A percentile compares a stretch with the other conserved stretches of the same genome.
These are phyloP conservation scores for Hordeum vulgare DNA, from an alignment of 176 grass and related monocot species.

Conservation along the genomic window DNA sequence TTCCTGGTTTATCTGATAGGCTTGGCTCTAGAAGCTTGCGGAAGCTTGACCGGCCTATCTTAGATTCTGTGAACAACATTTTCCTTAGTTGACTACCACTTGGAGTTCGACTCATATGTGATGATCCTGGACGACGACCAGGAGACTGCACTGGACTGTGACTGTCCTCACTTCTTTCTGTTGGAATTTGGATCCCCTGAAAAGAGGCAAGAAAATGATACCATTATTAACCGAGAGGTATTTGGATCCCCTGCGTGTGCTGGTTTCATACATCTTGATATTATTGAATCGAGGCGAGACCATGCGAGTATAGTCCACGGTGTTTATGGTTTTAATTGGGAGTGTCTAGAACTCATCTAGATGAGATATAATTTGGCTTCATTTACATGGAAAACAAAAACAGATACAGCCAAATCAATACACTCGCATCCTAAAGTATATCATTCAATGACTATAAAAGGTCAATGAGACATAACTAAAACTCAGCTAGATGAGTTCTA, in stretches of 20 bases:
- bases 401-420: too few relatives aligned
- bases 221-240: too few relatives aligned
- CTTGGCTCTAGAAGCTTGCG: constrained; percentile 87
- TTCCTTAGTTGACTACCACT: constrained; percentile 57
- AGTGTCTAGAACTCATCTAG: too few relatives aligned
- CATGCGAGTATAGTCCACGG: neutral
- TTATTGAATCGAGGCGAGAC: neutral
- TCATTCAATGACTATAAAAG: too few relatives aligned
- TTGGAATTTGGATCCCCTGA: constrained; percentile 5
- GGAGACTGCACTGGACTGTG: constrained; percentile 44
- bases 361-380: too few relatives aligned
- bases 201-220: neutral
- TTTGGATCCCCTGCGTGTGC: too few relatives aligned
- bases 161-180: constrained; percentile 42
- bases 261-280: neutral
- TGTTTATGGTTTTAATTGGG: too few relatives aligned
- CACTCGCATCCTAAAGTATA: too few relatives aligned
- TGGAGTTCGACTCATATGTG: constrained; percentile 38
- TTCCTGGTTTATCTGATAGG: constrained; percentile 55
- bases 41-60: constrained; percentile 68
- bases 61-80: constrained; percentile 70
- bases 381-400: too few relatives aligned
- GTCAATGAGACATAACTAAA: too few relatives aligned
- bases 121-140: constrained; percentile 33
- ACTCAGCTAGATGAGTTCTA: too few relatives aligned